A percentile compares a stretch with the other conserved stretches of the same genome.
These are phyloP conservation scores for Byssoonygena ceratinophila DNA, from an alignment of 2,329 filamentous ascomycete species.

Conservation along the genomic window DNA sequence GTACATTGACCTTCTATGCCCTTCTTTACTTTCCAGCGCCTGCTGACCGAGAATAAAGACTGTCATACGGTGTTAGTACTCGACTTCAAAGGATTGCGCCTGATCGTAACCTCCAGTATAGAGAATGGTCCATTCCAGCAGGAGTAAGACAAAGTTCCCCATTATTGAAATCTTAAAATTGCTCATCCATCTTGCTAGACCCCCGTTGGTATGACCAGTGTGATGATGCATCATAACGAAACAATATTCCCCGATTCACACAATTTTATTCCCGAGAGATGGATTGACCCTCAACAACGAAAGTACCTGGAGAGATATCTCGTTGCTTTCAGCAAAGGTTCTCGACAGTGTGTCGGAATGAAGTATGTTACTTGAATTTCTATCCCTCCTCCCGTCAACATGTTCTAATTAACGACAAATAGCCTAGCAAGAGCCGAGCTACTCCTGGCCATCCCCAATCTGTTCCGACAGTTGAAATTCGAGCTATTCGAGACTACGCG, in stretches of 20 bases:
- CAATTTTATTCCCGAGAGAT: slow-evolving; percentile 24
- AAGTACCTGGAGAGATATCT: slow-evolving; percentile 23
- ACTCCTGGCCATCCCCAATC: slow-evolving; percentile 9
- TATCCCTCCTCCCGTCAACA: neutral
- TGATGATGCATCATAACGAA: slow-evolving; percentile 21
- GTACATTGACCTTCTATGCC: neutral
- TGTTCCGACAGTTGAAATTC: slow-evolving; percentile 19
- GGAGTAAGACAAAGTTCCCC: slow-evolving; percentile 1
- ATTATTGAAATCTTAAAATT: neutral
- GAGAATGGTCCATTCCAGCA: slow-evolving; percentile 16
- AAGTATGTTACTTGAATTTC: slow-evolving; percentile 21
- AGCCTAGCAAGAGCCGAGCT: slow-evolving; percentile 9
- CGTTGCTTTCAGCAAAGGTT: slow-evolving; percentile 30
- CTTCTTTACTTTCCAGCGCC: neutral
- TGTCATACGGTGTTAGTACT: slow-evolving; percentile 26
- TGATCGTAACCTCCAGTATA: slow-evolving; percentile 16
- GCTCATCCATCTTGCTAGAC: slow-evolving; percentile 13
- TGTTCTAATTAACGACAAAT: neutral
- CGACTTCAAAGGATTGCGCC: slow-evolving; percentile 23
- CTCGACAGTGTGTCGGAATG: slow-evolving; percentile 37
- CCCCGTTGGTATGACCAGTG: slow-evolving; percentile 19
- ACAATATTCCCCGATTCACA: slow-evolving; percentile 23
- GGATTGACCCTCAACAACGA: slow-evolving; percentile 19
- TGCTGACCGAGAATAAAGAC: slow-evolving; percentile 17
- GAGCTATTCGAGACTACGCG: slow-evolving; percentile 18